Conservation (phyloP, 2,329 filamentous ascomycete genomes). For the Arachnomyces sp. region DNA sequence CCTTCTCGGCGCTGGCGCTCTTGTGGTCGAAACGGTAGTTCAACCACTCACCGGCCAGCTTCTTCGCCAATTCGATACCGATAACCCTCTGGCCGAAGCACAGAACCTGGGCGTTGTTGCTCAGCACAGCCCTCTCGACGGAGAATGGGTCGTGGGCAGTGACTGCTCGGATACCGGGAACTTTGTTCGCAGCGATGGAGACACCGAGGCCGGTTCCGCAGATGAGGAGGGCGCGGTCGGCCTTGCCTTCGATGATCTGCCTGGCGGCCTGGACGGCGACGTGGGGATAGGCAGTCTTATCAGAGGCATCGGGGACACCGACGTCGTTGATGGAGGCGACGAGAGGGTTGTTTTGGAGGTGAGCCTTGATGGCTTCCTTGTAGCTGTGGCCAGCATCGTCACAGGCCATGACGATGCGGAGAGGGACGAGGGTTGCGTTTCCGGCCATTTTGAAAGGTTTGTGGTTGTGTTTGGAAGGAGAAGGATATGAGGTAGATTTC, state of each 20-base stretch:
- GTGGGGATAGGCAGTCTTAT: slow-evolving; percentile 78
- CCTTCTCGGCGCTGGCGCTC: slow-evolving; percentile 57
- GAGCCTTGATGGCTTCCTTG: slow-evolving; percentile 68
- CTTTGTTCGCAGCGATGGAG: slow-evolving; percentile 83
- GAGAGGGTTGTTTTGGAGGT: slow-evolving; percentile 60
- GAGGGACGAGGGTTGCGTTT: slow-evolving; percentile 19
- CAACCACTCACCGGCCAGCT: slow-evolving; percentile 73
- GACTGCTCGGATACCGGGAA: slow-evolving; percentile 75
- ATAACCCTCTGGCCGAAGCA: slow-evolving; percentile 82
- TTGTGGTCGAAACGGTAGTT: slow-evolving; percentile 70
- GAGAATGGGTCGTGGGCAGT: slow-evolving; percentile 82
- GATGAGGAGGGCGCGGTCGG: slow-evolving; percentile 68
- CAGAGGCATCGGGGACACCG: slow-evolving; percentile 56
- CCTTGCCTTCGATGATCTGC: slow-evolving; percentile 42
- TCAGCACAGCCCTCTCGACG: slow-evolving; percentile 71
- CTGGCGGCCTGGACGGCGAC: slow-evolving; percentile 66
- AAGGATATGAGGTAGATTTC: slow-evolving; percentile 3
- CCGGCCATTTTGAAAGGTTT: slow-evolving; percentile 2
- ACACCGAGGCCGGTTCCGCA: slow-evolving; percentile 84
- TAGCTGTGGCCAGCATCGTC: slow-evolving; percentile 70
- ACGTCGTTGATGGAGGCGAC: slow-evolving; percentile 67
- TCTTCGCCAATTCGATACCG: slow-evolving; percentile 69
- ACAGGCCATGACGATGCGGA: slow-evolving; percentile 57
- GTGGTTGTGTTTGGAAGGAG: slow-evolving; percentile 2
- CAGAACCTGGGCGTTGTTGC: slow-evolving; percentile 79